These are phyloP conservation scores for Leucaena leucocephala DNA, from an alignment of 306 rosid species.

Conservation along the genomic window DNA sequence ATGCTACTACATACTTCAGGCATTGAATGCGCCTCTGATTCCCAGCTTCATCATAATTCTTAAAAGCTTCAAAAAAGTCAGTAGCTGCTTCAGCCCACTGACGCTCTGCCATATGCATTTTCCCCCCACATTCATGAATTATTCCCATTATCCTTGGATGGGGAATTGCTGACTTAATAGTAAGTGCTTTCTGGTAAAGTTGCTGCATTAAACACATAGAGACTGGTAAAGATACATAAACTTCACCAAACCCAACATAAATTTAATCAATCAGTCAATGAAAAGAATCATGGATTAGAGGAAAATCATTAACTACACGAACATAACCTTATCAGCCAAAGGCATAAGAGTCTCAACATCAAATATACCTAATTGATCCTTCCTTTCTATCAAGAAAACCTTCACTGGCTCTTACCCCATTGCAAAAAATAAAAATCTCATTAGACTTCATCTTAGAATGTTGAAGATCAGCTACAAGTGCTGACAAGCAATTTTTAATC, in stretches of 20 bases:
- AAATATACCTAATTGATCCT: neutral
- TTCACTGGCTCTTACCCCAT: neutral
- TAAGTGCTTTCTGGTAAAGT: conserved; percentile 96
- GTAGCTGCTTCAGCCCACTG: conserved; percentile 99
- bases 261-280: neutral
- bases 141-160: conserved; percentile 99
- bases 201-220: conserved; percentile 66
- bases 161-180: conserved; percentile 97
- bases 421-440: neutral
- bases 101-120: conserved; percentile 99
- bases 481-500: neutral
- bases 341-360: neutral
- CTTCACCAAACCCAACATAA: conserved; percentile 15
- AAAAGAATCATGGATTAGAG: neutral
- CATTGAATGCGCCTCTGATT: conserved; percentile 97
- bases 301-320: neutral
- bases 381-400: conserved; percentile 1
- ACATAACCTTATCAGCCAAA: neutral
- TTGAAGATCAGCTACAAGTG: neutral
- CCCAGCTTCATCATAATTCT: conserved; percentile 97
- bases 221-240: conserved; percentile 20
- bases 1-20: conserved; percentile 63
- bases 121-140: conserved; percentile 97
- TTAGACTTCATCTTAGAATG: neutral
- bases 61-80: conserved; percentile 95